Evolutionary conservation across 1,284 basidiomycete genomes (phyloP), one percentile per base, ranked within the genome.

Genomic region (Malassezia brasiliensis): DNA sequence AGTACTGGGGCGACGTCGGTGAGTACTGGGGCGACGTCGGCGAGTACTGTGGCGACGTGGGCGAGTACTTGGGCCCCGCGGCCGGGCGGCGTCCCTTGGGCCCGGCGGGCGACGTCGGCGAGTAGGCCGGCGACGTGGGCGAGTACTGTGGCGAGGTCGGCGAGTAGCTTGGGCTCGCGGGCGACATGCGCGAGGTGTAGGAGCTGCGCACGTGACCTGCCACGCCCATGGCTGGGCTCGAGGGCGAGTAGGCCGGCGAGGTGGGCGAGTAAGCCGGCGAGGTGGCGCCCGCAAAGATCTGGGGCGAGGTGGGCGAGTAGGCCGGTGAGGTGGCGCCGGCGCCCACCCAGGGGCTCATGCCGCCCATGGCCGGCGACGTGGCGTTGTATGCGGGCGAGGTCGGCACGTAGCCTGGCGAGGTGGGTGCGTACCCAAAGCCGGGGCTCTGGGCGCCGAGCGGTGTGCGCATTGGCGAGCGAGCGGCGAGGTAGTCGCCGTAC

Each of bases 391-490:
- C 66, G 0, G 66, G 65, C n/a, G 57, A 62, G 9, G 65, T 68
- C 5, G 61, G 61, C 17, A 63, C 62, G 50, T 74, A 74, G 19
- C 68, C 69, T 0, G 72, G 69, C 46, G 64, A 64, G 9, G 66
- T 65, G 8, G 71, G 71, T 44, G 68, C 67, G 60, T 70, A 73
- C 15, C 66, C 67, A 44, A 67, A 72, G 10, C 53, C 64, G 15
- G 70, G 70, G 38, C 70, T 72, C 47, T 63, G 59, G 12, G 59
- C 69, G 20, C 70, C 72, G 39, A 71, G 48, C 7, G 68, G 67
- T 32, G 70, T 72, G n/a, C 69, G 70, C 72, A 73, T 73, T 0
- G 90, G 90, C 66, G 88, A 90, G 75, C 85, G 84, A 7, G 84
- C 89, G 1, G 81, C 82, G 57, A 85, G 79, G 70, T 77, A 77